A percentile compares a stretch with the other conserved stretches of the same genome.
phyloP scores from a whole-genome alignment of 2,329 filamentous ascomycete genomes.

The Xylariaceae sp. region DNA sequence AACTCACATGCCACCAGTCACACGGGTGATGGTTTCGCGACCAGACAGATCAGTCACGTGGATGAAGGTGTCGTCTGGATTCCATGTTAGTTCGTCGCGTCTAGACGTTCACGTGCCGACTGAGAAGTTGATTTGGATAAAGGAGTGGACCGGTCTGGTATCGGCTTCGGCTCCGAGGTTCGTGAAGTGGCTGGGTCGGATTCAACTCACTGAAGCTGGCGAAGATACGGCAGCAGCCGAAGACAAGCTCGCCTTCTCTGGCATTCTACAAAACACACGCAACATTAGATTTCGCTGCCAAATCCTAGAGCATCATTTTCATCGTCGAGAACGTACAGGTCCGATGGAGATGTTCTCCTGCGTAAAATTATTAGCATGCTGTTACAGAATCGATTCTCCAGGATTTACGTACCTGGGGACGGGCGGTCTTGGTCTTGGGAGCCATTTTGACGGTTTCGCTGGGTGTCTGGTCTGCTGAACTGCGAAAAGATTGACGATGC shows the following conservation, averaged over 20 bases:
- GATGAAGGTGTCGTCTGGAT: conserved; percentile 73
- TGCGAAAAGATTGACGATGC: conserved; percentile 11
- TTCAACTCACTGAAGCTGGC: conserved; percentile 64
- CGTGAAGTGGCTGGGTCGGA: not conserved
- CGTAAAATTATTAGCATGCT: not conserved
- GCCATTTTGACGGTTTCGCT: conserved; percentile 64
- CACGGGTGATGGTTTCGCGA: conserved; percentile 99
- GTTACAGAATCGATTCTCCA: not conserved
- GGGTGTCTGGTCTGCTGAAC: conserved; percentile 18
- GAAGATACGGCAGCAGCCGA: conserved; percentile 96
- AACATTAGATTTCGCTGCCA: conserved; percentile 9
- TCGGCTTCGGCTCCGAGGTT: not conserved
- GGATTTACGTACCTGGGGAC: conserved; percentile 45
- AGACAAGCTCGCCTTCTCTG: conserved; percentile 96
- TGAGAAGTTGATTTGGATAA: not conserved
- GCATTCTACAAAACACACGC: conserved; percentile 51
- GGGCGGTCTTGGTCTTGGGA: conserved; percentile 88
- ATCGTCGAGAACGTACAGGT: not conserved
- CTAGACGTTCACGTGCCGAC: not conserved
- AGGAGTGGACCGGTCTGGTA: not conserved
- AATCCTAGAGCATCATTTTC: not conserved
- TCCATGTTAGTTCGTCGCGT: conserved; percentile 3
- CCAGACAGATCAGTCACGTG: conserved; percentile 97
- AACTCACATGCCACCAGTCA: conserved; percentile 81
- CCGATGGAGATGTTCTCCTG: conserved; percentile 48